phyloP scores from a whole-genome alignment of 2,329 filamentous ascomycete genomes.

The Diplodia corticola region DNA sequence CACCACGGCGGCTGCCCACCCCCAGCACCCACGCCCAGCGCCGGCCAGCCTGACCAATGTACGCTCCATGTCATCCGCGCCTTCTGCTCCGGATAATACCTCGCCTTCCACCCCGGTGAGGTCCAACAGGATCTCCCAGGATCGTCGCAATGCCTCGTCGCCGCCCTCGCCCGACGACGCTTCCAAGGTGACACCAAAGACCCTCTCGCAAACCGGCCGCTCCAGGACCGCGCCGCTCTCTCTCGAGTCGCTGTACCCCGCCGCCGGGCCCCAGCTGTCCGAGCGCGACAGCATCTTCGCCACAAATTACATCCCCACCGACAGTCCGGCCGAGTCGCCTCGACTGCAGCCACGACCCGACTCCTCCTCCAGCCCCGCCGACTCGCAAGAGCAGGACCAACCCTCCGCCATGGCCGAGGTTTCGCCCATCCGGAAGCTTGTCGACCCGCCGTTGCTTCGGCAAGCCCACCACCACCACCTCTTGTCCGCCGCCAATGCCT shows the following conservation, averaged over 20 bases:
- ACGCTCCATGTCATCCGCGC: conserved; percentile 44
- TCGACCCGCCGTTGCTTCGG: conserved; percentile 35
- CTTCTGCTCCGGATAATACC: conserved; percentile 41
- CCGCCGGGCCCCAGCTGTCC: conserved; percentile 54
- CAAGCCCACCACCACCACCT: conserved; percentile 35
- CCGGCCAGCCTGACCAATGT: conserved; percentile 43
- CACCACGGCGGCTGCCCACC: conserved; percentile 30
- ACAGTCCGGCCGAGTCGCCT: conserved; percentile 46
- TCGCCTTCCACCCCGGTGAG: conserved; percentile 45
- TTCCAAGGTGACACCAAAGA: conserved; percentile 35
- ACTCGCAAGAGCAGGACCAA: conserved; percentile 30
- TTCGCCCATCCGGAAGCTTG: conserved; percentile 36
- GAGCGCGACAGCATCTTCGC: conserved; percentile 66
- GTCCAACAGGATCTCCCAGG: conserved; percentile 34
- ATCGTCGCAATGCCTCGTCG: conserved; percentile 26
- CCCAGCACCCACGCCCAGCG: conserved; percentile 35
- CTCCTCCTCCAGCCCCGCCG: conserved; percentile 26
- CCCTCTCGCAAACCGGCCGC: conserved; percentile 39
- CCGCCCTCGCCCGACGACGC: conserved; percentile 26
- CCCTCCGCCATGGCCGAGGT: conserved; percentile 33
- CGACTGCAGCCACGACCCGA: conserved; percentile 39
- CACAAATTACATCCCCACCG: conserved; percentile 58
- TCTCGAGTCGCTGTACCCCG: conserved; percentile 39
- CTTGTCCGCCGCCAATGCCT: conserved; percentile 26
- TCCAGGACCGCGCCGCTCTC: conserved; percentile 41